Conservation (phyloP, 1,139 yeast genomes). For the Blastobotrys malaysiensis region DNA sequence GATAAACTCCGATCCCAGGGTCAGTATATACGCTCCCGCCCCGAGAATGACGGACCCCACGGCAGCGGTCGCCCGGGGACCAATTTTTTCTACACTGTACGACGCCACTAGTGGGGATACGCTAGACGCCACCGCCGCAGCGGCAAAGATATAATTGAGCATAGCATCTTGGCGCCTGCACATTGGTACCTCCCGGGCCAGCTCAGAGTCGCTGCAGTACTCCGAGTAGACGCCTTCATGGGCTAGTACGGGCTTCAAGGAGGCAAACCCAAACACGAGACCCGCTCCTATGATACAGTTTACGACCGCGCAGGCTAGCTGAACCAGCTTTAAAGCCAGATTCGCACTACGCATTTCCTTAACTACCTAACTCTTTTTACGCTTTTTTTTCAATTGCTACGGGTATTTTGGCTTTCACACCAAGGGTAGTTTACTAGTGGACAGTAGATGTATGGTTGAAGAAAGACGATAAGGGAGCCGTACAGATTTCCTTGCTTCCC, state of each 20-base stretch:
- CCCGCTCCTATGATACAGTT: conserved; percentile 95
- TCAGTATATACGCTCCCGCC: conserved; percentile 46
- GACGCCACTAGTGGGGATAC: conserved; percentile 81
- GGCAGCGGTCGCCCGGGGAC: conserved; percentile 76
- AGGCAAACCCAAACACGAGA: conserved; percentile 88
- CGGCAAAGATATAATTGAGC: conserved; percentile 73
- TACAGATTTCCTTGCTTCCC: background rate
- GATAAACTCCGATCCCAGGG: conserved; percentile 24
- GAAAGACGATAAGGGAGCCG: background rate
- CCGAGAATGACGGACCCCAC: conserved; percentile 59
- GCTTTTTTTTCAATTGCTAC: background rate
- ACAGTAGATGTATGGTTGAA: background rate
- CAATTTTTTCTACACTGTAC: conserved; percentile 63
- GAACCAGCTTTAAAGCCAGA: conserved; percentile 32
- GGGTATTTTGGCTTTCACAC: background rate
- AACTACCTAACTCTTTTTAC: background rate
- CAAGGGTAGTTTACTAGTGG: background rate
- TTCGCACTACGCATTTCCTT: background rate
- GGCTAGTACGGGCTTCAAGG: conserved; percentile 75
- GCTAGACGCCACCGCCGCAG: conserved; percentile 86
- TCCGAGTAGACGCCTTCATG: conserved; percentile 70
- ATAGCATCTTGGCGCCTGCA: conserved; percentile 77
- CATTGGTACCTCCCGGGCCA: conserved; percentile 22
- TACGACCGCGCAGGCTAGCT: conserved; percentile 61
- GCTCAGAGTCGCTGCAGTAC: conserved; percentile 41